Percentiles rank a stretch among this genome's conserved stretches.
These are phyloP conservation scores for Volvox africanus DNA, from an alignment of 139 green algal genomes.

Conservation along the genomic window DNA sequence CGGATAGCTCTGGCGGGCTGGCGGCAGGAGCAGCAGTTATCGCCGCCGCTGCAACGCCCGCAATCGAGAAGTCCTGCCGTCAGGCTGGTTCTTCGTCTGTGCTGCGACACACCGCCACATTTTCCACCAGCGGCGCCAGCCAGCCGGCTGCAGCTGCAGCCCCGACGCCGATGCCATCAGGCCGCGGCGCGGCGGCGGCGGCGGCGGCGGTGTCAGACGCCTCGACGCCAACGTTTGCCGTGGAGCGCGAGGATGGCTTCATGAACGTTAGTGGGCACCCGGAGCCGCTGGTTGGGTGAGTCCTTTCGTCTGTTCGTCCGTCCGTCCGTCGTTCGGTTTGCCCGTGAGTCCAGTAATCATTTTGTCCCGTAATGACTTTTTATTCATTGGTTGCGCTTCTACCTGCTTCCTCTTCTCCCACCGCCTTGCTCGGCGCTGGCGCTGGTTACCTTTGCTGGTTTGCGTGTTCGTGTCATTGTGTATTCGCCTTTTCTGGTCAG, in stretches of 20 bases:
- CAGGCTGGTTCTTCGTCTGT: not conserved
- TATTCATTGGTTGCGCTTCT: too few species aligned
- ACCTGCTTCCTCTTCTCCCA: too few species aligned
- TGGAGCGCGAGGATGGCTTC: not conserved
- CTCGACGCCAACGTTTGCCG: constrained; percentile 2
- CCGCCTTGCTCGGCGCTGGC: not conserved
- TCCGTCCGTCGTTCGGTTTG: too few species aligned
- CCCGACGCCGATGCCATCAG: not conserved
- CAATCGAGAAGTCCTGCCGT: not conserved
- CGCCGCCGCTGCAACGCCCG: not conserved
- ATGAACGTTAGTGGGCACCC: not conserved
- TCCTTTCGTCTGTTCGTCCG: not conserved
- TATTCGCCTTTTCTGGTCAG: too few species aligned
- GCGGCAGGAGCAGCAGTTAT: not conserved
- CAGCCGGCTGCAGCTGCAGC: too few species aligned
- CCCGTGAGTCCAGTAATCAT: not conserved
- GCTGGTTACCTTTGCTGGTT: not conserved
- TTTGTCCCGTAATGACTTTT: too few species aligned
- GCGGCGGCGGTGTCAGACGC: not conserved
- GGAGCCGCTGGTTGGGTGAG: constrained; percentile 35
- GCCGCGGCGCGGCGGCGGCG: not conserved
- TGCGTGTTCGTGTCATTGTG: too few species aligned
- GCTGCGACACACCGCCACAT: too few species aligned
- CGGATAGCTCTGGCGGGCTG: not conserved
- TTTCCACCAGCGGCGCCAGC: too few species aligned